Percentiles rank a stretch among this genome's conserved stretches.
phyloP scores from a whole-genome alignment of 768 basidiomycete species.

The Hebeloma cylindrosporum region DNA sequence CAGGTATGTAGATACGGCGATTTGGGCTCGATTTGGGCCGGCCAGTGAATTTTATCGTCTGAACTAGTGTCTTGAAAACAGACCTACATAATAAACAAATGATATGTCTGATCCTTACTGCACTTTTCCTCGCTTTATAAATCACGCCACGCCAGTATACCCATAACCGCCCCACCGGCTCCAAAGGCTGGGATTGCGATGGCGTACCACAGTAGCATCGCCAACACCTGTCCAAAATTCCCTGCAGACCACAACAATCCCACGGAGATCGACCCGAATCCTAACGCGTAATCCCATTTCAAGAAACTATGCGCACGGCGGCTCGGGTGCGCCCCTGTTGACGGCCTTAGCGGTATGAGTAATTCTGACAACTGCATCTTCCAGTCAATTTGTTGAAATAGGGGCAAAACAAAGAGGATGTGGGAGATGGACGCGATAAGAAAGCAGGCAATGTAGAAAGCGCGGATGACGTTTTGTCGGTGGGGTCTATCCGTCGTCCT shows the following conservation, averaged over 20 bases:
- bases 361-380: background rate
- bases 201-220: background rate
- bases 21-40: too few species aligned
- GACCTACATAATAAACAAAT: too few species aligned
- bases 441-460: constrained; percentile 1
- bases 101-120: too few species aligned
- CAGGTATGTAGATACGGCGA: too few species aligned
- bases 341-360: background rate
- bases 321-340: constrained; percentile 3
- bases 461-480: background rate
- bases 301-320: constrained; percentile 8
- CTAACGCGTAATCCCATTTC: constrained; percentile 10
- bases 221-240: background rate
- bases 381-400: background rate
- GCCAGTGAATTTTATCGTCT: too few species aligned
- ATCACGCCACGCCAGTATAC: constrained; percentile 4
- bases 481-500: background rate
- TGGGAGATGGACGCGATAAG: constrained; percentile 1
- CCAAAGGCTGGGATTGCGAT: background rate
- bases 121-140: background rate
- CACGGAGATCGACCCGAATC: background rate
- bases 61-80: too few species aligned
- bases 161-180: constrained; percentile 1
- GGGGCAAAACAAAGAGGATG: constrained; percentile 1
- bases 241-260: background rate